Evolutionary conservation across 495 filamentous ascomycete genomes (phyloP).

Genomic region (Hypoxylon subgilvum): DNA sequence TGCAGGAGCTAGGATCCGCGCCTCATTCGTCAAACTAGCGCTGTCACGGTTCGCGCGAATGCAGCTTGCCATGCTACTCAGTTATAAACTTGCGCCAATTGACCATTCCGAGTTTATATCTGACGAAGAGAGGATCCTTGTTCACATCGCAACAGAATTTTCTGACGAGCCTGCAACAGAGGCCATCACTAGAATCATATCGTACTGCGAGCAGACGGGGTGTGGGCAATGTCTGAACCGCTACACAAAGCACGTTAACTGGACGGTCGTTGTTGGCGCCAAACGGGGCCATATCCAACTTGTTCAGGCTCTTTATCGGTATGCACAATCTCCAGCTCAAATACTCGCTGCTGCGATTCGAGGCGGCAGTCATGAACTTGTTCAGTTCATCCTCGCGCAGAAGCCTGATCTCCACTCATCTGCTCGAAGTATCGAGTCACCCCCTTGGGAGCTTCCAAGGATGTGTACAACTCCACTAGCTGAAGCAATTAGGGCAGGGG

Average conservation of each 20-base stretch:
- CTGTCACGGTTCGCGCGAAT: neutral
- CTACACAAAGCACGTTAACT: neutral
- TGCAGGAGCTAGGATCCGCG: neutral
- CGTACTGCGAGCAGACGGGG: neutral
- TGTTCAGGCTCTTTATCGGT: constrained; percentile 6
- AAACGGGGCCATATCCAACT: constrained; percentile 8
- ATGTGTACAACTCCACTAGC: constrained; percentile 13
- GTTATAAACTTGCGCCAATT: neutral
- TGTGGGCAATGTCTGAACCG: neutral
- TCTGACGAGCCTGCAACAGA: neutral
- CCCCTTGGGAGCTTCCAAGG: neutral
- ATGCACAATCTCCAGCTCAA: neutral
- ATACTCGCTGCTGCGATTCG: constrained; percentile 21
- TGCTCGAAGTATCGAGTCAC: neutral
- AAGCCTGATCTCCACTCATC: constrained; percentile 2
- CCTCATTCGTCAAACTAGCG: neutral
- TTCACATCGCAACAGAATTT: neutral
- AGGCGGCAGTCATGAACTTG: constrained; percentile 5
- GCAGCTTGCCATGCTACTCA: constrained; percentile 11
- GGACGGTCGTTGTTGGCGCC: neutral
- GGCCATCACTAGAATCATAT: constrained; percentile 9
- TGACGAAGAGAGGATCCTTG: neutral
- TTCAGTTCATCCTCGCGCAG: constrained; percentile 15
- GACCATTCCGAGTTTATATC: neutral
- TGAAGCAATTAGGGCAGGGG: constrained; percentile 6